Conservation (phyloP, 2,329 filamentous ascomycete species). For the Colletotrichum costaricense region DNA sequence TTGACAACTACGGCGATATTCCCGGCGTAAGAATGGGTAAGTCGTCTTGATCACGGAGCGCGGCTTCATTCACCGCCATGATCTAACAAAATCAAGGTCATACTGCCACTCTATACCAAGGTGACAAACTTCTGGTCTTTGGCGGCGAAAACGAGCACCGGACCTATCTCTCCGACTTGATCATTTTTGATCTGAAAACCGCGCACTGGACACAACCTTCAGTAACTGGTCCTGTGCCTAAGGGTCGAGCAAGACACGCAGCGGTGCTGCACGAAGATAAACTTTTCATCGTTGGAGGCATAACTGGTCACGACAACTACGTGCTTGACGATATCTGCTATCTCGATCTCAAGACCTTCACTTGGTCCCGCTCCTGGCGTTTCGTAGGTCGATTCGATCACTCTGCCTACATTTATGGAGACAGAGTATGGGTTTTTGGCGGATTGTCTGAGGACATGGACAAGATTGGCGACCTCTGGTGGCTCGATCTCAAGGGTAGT, state of each 20-base stretch:
- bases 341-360: slow-evolving; percentile 95
- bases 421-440: slow-evolving; percentile 95
- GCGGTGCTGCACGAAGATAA: slow-evolving; percentile 97
- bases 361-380: slow-evolving; percentile 95
- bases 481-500: slow-evolving; percentile 92
- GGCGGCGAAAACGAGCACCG: slow-evolving; percentile 98
- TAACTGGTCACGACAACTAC: slow-evolving; percentile 91
- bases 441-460: slow-evolving; percentile 97
- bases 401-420: slow-evolving; percentile 91
- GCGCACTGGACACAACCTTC: slow-evolving; percentile 96
- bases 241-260: slow-evolving; percentile 91
- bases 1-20: slow-evolving; percentile 99
- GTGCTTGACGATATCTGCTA: slow-evolving; percentile 98
- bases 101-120: slow-evolving; percentile 93
- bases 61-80: slow-evolving; percentile 8
- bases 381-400: slow-evolving; percentile 97
- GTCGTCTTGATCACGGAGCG: slow-evolving; percentile 37
- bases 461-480: slow-evolving; percentile 95
- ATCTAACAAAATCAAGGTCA: slow-evolving; percentile 70
- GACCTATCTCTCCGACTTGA: slow-evolving; percentile 93
- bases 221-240: slow-evolving; percentile 84
- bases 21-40: slow-evolving; percentile 96
- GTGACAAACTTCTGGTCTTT: slow-evolving; percentile 95
- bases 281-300: slow-evolving; percentile 94
- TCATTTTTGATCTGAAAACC: slow-evolving; percentile 94